Conservation (phyloP, 1,139 yeast species). For the Debaryomyces udenii region DNA sequence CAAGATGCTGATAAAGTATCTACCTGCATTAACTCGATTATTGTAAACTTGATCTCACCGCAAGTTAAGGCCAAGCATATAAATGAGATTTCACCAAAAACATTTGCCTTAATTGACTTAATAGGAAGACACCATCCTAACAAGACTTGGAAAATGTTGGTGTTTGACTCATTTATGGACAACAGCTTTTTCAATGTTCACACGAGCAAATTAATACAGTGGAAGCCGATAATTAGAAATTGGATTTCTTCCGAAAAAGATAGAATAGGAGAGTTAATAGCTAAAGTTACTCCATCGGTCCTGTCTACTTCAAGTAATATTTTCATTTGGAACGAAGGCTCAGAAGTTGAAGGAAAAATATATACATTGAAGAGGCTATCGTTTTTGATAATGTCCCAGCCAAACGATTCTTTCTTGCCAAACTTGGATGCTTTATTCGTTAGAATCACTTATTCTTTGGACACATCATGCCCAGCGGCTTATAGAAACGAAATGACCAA, state of each 20-base stretch:
- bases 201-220: constrained; percentile 30
- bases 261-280: constrained; percentile 56
- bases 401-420: constrained; percentile 56
- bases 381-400: constrained; percentile 62
- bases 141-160: constrained; percentile 54
- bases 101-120: constrained; percentile 40
- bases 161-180: constrained; percentile 58
- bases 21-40: constrained; percentile 44
- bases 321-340: constrained; percentile 74
- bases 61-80: constrained; percentile 44
- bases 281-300: constrained; percentile 51
- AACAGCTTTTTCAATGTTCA: constrained; percentile 44
- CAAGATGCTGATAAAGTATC: constrained; percentile 57
- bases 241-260: constrained; percentile 68
- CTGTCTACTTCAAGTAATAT: constrained; percentile 56
- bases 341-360: constrained; percentile 57
- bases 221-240: constrained; percentile 53
- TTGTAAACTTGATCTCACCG: constrained; percentile 48
- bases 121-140: constrained; percentile 41
- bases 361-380: constrained; percentile 59
- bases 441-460: constrained; percentile 50
- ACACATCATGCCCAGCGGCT: constrained; percentile 33
- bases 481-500: constrained; percentile 52
- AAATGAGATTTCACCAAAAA: constrained; percentile 32
- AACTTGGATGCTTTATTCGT: constrained; percentile 52